Base-by-base conservation (phyloP, 495 filamentous ascomycete species). In the Cercophora newfieldiana region DNA sequence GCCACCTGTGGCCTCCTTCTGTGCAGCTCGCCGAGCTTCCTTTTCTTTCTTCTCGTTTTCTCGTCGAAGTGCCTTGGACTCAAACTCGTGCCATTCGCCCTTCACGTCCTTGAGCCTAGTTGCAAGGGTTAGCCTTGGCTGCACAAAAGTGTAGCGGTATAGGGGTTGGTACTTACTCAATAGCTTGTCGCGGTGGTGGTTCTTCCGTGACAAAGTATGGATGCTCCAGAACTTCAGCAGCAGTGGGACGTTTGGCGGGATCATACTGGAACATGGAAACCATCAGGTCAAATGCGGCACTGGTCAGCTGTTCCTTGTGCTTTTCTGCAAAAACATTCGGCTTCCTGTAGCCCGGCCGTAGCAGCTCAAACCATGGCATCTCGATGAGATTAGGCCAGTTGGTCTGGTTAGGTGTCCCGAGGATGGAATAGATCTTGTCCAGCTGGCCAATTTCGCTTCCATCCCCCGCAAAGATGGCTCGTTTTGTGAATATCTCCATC, bases 71-170 rank as follows among this genome's bases (percentile, higher is more conserved):
- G 94, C 93, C 81, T 99, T 99, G 24, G 91, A 96, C 81, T 99
- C 96, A 73, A 97, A 97, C 73, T 99, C 96, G 70, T 99, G 96
- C 96, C 96, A 99, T 69, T 99, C 96, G 48, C 96, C 96, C 72
- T 93, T 86, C 24, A 98, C 84, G 67, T 91, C 84, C 66, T 89
- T 86, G 63, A 99, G 83, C 70, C 92, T 96, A 59, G 29, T 47
- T 25, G 8, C 10, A 22, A 59, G 57, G 57, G 72, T 66, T 64
- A 71, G 76, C 51, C 70, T 61, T 55, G 16, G 18, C 24, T 21
- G 14, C 60, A 55, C 24, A 8, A 44, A 4, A 44, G 12, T 47
- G 64, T 53, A 55, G 14, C 1, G 22, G 54, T 1, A 61, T 6
- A 44, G 22, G 25, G 1, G 19, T 19, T 19, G 21, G 47, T 50